Base-by-base conservation (phyloP, 148 eudicot species). In the Amaranthus cruentus region DNA sequence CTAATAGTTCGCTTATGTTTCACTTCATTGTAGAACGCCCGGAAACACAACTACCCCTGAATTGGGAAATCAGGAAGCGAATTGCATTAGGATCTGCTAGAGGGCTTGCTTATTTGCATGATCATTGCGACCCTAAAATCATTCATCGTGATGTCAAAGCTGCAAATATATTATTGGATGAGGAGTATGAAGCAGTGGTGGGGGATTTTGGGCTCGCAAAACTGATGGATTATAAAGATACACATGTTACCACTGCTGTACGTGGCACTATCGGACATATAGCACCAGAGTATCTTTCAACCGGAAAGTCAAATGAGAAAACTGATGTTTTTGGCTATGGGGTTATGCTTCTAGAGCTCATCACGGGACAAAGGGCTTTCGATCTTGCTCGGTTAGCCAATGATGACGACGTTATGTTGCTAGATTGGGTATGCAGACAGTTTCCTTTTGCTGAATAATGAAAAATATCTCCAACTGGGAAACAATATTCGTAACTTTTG, bases 311-410 rank as follows among this genome's bases (percentile, higher is more conserved):
- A 9, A 82, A 85, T 38, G 88, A 85, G 52, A 85, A 85, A 65
- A 85, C 88, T 59, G 88, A 85, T 80, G 85, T 82, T 75, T 85
- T 82, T 70, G 88, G 88, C 38, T 85, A 82, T 18, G 88, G 88
- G 18, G 85, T 85, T 58, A 82, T 83, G 85, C 85, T 85, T 66
- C 78, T 85, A 68, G 88, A 85, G 82, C 83, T 85, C 68, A 85
- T 85, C 48, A 85, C 88, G 6, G 88, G 88, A 18, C 88, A 85
- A 73, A 76, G 88, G 66, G 88, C 88, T 44, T 83, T 83, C 70
- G 88, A 85, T 76, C 88, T 85, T 80, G 88, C 88, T 44, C 84
- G 88, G 55, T 80, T 85, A 56, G 88, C 88, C 69, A 83, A 85
- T 62, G 88, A 85, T 53, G 85, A 82, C 21, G 85, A 85, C 69